Evolutionary conservation across 108 stramenopile genomes (phyloP), one percentile per base, ranked within the genome.

Genomic region (Nannochloropsis granulata): DNA sequence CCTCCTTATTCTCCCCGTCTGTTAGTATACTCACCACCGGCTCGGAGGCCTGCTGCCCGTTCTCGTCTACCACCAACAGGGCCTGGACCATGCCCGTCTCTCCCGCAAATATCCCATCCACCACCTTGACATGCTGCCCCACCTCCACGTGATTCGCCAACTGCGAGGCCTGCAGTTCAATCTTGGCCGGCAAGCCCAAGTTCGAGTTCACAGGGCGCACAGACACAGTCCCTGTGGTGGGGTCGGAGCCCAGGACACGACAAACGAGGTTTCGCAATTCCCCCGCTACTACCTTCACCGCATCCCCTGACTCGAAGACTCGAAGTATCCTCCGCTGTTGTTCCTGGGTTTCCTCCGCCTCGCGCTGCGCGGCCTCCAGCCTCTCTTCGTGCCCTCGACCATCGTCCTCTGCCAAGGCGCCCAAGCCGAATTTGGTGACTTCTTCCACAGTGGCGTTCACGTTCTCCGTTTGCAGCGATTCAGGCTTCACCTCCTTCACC

Each of bases 81-180:
- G 56, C 56, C 56, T 71, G 56, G 7, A 98, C 95, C 71, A 92
- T 93, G 85, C 56, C 97, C 23, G 97, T 98, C 86, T 97, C 95
- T 83, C 96, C 96, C 25, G 94, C 92, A 88, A 97, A 95, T 13
- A 93, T 88, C 24, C 97, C 96, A 86, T 95, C 95, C 26, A 92
- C 94, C 13, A 98, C 95, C 89, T 97, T 97, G 19, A 98, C 97
- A 88, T 96, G 96, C 14, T 92, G 93, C 80, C 96, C 97, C 16
- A 95, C 92, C 79, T 94, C 91, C 85, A 98, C 94, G 83, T 91
- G 89, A 85, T 98, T 98, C 42, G 94, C 93, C 45, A 97, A 92
- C 84, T 97, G 95, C 79, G 88, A 91, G 25, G 92, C 81, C 81
- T 95, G 85, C 83, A 96, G 79, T 14, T 81, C 81, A 90, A 96